Evolutionary conservation across 345 rosid species (phyloP), one percentile per base, ranked within the genome.

Genomic region (Populus ilicifolia): DNA sequence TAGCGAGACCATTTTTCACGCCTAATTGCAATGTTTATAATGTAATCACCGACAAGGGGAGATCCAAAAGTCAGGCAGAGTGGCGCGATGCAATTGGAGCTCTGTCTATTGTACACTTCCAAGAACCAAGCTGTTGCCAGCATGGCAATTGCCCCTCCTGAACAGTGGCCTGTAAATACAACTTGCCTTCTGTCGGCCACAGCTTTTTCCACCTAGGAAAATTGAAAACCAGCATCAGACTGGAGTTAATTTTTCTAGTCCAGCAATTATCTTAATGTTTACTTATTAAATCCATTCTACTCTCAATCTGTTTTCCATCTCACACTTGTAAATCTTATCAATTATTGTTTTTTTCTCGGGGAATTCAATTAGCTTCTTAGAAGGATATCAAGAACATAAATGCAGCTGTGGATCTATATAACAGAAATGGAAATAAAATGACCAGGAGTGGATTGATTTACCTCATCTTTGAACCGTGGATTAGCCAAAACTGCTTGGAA

Each of bases 161-260:
- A 84, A 0, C 96, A 95, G 69, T 91, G 96, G 72, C 99, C 99
- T 39, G 99, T 82, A 72, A 95, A 95, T 67, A 95, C 87, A 59
- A 95, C 81, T 78, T 56, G 84, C 87, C 82, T 86, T 20, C 44
- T 68, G 9, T 81, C 84, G 2, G 27, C 13, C 33, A 66, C 73
- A 29, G 89, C 90, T 16, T 43, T 76, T 69, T 38, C 70, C 62
- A 95, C 93, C 98, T 93, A 84, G 66, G 21, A 85, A 77, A 59
- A 17, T 80, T 23, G 43, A 38, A 41, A 62, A 71, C 50, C 68
- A 65, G n/a, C 8, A 41, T 17, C 36, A 65, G 52, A 38, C 18
- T n/a, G 13, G 1, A 39, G 14, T 16, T 4, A 66, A 14, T 59
- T 35, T 23, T 3, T 21, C 25, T 0, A 5, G 2, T 36, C 11